Evolutionary conservation across 1,139 yeast genomes (phyloP).

Genomic region (Nakaseomyces delphensis): DNA sequence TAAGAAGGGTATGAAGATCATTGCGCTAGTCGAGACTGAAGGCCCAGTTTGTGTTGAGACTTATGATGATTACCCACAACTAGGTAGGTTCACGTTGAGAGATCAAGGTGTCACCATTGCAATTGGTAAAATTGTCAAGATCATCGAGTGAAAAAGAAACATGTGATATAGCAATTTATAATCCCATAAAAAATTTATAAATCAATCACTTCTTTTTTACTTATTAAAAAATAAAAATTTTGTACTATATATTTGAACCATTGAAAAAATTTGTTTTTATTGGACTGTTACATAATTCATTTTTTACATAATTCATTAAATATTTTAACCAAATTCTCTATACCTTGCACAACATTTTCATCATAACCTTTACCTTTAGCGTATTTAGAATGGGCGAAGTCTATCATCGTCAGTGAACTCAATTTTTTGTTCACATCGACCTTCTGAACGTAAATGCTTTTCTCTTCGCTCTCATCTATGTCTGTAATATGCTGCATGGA

Average conservation of each 20-base stretch:
- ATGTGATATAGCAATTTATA: too few species aligned
- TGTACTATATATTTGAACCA: neutral
- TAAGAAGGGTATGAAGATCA: conserved; percentile 96
- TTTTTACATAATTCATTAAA: conserved; percentile 23
- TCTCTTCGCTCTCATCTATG: conserved; percentile 28
- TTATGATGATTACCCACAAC: conserved; percentile 83
- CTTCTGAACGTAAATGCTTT: conserved; percentile 9
- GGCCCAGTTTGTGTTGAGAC: conserved; percentile 92
- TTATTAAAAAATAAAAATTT: too few species aligned
- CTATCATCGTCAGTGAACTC: conserved; percentile 61
- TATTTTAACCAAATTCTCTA: conserved; percentile 47
- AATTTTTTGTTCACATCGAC: conserved; percentile 18
- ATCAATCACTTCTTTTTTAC: neutral
- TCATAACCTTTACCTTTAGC: conserved; percentile 63
- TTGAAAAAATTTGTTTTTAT: neutral
- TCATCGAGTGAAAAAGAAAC: conserved; percentile 39
- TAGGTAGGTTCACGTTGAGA: conserved; percentile 96
- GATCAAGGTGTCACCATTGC: conserved; percentile 98
- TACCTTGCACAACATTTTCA: conserved; percentile 57
- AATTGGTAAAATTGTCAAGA: conserved; percentile 87
- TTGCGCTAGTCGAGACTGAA: conserved; percentile 77
- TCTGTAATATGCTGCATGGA: neutral
- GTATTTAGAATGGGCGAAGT: conserved; percentile 78
- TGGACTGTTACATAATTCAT: neutral
- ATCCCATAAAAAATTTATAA: neutral